phyloP scores from a whole-genome alignment of 75 land plant species.

The Picea glauca region DNA sequence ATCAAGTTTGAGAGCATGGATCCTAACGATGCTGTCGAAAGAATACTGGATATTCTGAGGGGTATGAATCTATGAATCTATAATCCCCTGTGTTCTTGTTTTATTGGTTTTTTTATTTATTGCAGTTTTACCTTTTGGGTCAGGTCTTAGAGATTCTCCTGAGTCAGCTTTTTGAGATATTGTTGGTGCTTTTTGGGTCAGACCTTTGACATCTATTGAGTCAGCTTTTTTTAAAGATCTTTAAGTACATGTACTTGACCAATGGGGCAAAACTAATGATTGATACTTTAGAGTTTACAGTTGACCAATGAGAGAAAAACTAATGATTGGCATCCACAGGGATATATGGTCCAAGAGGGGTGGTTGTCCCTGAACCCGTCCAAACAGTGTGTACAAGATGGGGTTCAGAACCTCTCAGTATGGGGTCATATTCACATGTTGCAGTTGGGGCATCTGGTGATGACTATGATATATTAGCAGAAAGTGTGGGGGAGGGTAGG shows the following conservation, averaged over 20 bases:
- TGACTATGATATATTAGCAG: constrained; percentile 95
- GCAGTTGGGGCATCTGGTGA: constrained; percentile 92
- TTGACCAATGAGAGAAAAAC: background rate
- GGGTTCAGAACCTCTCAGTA: constrained; percentile 75
- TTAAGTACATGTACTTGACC: background rate
- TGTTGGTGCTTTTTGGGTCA: no score
- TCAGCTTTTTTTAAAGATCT: background rate
- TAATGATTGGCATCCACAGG: constrained; percentile 22
- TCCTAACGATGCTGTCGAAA: constrained; percentile 60
- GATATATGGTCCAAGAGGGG: constrained; percentile 80
- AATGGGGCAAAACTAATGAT: background rate
- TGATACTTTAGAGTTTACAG: background rate
- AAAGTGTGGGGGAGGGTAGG: constrained; percentile 73
- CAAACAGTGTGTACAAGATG: constrained; percentile 91
- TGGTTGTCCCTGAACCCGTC: constrained; percentile 86
- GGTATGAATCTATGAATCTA: constrained; percentile 16
- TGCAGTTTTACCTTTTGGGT: background rate
- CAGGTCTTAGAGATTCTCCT: background rate
- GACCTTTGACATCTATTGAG: no score
- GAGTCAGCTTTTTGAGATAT: no score
- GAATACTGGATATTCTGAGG: constrained; percentile 61
- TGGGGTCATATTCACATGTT: constrained; percentile 93
- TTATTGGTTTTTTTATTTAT: background rate
- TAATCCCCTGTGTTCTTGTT: background rate
- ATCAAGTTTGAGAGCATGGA: constrained; percentile 65